These are phyloP conservation scores for Pulveroboletus sp. DNA, from an alignment of 768 basidiomycete species.

Conservation along the genomic window DNA sequence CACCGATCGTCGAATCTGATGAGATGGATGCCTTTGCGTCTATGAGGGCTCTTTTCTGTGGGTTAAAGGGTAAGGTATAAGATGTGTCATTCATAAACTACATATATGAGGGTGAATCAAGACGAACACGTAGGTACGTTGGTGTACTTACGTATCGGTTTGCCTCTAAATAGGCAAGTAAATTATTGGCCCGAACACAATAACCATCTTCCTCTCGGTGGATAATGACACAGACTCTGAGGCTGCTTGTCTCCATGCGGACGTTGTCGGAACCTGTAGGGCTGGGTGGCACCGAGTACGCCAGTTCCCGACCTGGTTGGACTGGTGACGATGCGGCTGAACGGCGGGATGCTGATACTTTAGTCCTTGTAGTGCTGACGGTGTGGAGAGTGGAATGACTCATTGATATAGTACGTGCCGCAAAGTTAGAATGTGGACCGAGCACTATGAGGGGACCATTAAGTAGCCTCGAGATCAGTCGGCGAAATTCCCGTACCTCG, in stretches of 20 bases:
- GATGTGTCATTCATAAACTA: constrained; percentile 48
- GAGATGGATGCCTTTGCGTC: constrained; percentile 83
- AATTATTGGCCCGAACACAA: constrained; percentile 69
- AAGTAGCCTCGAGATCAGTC: neutral
- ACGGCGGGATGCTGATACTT: constrained; percentile 1
- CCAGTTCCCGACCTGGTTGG: constrained; percentile 27
- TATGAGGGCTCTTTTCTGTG: constrained; percentile 62
- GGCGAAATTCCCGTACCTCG: constrained; percentile 36
- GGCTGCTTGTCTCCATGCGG: constrained; percentile 35
- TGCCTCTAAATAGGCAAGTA: constrained; percentile 72
- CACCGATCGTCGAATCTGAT: constrained; percentile 73
- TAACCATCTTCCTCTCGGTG: constrained; percentile 51
- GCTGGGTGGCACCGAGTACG: constrained; percentile 42
- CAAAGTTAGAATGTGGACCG: constrained; percentile 38
- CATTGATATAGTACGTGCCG: constrained; percentile 39
- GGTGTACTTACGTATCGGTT: constrained; percentile 63
- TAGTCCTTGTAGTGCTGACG: constrained; percentile 16
- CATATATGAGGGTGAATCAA: constrained; percentile 12
- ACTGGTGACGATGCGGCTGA: constrained; percentile 15
- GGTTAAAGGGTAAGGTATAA: constrained; percentile 54
- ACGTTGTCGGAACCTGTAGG: constrained; percentile 39
- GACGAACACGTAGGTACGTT: neutral
- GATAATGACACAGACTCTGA: constrained; percentile 62
- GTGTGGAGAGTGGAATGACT: constrained; percentile 54
- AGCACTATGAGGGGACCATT: constrained; percentile 35